Conservation (phyloP, 2,329 filamentous ascomycete genomes). For the Macrophomina pseudophaseolina region DNA sequence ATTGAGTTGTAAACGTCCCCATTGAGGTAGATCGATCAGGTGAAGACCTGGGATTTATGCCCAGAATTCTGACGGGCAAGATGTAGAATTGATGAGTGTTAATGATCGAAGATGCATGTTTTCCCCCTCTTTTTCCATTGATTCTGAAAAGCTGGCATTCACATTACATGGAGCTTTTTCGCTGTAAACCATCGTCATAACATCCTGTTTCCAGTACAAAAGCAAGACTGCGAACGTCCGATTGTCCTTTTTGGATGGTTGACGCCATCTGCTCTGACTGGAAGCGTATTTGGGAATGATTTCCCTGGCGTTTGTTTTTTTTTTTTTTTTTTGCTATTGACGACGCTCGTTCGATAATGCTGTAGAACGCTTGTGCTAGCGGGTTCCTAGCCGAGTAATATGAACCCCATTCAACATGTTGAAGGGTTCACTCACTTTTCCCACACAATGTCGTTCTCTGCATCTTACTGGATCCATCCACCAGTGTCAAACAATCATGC, state of each 20-base stretch:
- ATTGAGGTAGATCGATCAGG: neutral
- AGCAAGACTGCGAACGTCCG: neutral
- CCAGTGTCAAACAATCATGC: too few species aligned
- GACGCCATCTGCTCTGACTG: too few species aligned
- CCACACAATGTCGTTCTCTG: too few species aligned
- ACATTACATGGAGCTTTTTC: neutral
- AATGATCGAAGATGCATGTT: neutral
- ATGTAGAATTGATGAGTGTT: neutral
- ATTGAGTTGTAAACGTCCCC: constrained; percentile 68
- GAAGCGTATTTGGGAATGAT: neutral
- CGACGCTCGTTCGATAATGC: neutral
- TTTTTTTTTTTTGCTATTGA: neutral
- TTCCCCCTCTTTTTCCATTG: neutral
- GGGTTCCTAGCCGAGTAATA: neutral
- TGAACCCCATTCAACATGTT: too few species aligned
- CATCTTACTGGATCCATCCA: too few species aligned
- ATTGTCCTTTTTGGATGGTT: too few species aligned
- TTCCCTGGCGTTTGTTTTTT: neutral
- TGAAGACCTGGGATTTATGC: neutral
- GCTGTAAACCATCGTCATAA: neutral
- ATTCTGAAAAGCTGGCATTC: neutral
- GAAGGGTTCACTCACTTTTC: too few species aligned
- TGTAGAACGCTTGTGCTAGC: neutral
- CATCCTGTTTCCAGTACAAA: neutral
- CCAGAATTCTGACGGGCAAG: neutral